Conservation (phyloP, 257 asterid species). For the Nicotiana paniculata region DNA sequence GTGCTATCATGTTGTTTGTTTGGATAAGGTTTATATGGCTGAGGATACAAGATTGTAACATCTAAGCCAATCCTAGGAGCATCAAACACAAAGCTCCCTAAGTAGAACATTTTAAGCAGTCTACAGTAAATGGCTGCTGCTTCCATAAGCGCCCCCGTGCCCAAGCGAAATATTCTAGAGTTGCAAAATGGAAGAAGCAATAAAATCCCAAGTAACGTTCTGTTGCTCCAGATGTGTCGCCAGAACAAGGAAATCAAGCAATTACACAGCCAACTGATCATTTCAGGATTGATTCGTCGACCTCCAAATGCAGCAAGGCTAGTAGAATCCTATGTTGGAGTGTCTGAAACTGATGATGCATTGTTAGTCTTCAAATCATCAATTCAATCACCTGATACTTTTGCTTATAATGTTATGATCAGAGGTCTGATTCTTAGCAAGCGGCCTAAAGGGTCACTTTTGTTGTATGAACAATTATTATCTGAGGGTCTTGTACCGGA, state of each 20-base stretch:
- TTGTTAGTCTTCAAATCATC: slow-evolving; percentile 11
- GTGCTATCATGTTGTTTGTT: not conserved
- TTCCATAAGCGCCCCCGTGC: not conserved
- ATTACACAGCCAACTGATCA: slow-evolving; percentile 21
- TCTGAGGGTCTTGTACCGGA: slow-evolving; percentile 14
- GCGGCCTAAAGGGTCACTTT: not conserved
- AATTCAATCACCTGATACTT: slow-evolving; percentile 16
- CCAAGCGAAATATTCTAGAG: not conserved
- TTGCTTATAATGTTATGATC: slow-evolving; percentile 23
- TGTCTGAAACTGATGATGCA: slow-evolving; percentile 9
- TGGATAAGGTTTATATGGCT: slow-evolving; percentile 15
- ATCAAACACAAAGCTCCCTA: not conserved
- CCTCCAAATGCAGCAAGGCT: slow-evolving; percentile 17
- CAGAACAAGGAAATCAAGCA: slow-evolving; percentile 13
- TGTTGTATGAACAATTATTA: slow-evolving; percentile 10
- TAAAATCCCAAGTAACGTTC: not conserved
- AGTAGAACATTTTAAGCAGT: not conserved
- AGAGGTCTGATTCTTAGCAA: slow-evolving; percentile 22
- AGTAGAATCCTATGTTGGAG: slow-evolving; percentile 18
- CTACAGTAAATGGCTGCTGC: slow-evolving; percentile 15
- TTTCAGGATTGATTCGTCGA: slow-evolving; percentile 20
- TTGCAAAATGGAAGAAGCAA: not conserved
- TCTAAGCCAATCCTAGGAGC: not conserved
- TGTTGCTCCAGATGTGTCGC: slow-evolving; percentile 20
- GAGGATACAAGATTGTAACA: not conserved